These are phyloP conservation scores for Baudoinia panamericana DNA, from an alignment of 495 filamentous ascomycete genomes.

Conservation along the genomic window DNA sequence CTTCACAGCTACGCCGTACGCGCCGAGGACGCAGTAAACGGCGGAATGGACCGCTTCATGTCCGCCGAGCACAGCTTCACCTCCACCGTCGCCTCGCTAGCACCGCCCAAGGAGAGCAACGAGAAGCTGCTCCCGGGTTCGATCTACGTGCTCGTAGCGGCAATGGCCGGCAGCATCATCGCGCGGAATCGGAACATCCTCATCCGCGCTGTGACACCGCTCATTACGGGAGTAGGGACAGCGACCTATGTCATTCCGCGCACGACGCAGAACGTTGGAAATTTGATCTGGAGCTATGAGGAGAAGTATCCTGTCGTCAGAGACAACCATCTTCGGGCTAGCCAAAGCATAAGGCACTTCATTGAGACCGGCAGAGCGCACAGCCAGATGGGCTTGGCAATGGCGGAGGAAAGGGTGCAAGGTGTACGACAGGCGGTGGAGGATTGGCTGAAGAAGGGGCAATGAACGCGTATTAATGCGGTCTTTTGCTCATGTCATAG, in stretches of 20 bases:
- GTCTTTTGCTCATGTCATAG: too few relatives aligned
- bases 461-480: constrained; percentile 34
- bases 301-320: constrained; percentile 66
- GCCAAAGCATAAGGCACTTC: constrained; percentile 53
- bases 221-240: constrained; percentile 28
- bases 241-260: constrained; percentile 30
- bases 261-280: constrained; percentile 62
- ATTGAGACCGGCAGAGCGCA: constrained; percentile 58
- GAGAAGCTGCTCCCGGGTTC: constrained; percentile 75
- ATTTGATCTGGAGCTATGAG: constrained; percentile 80
- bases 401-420: constrained; percentile 65
- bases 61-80: constrained; percentile 73
- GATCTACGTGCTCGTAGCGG: constrained; percentile 79
- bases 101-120: constrained; percentile 64
- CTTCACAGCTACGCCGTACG: constrained; percentile 57
- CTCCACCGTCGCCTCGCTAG: constrained; percentile 70
- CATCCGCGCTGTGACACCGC: constrained; percentile 52
- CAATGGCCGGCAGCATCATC: constrained; percentile 85
- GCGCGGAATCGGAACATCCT: constrained; percentile 72
- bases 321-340: constrained; percentile 56
- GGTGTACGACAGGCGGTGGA: constrained; percentile 62
- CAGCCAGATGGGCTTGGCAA: constrained; percentile 50
- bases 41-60: constrained; percentile 58
- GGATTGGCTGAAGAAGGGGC: constrained; percentile 80
- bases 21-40: constrained; percentile 67